phyloP scores from a whole-genome alignment of 202 grass and related monocot species.

The Eragrostis tef region DNA sequence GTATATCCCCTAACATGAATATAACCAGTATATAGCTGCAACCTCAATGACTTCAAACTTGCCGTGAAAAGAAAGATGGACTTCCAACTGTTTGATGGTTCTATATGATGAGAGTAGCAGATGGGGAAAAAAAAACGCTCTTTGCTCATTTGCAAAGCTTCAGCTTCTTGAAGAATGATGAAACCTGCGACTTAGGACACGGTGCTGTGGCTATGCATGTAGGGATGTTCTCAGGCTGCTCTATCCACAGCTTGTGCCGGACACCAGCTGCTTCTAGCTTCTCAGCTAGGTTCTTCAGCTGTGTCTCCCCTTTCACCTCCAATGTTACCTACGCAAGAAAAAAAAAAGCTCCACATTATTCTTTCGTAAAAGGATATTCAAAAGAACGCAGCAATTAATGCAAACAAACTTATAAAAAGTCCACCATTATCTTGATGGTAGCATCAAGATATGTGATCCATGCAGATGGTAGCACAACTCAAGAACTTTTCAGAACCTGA shows the following conservation, averaged over 20 bases:
- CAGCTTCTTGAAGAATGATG: constrained; percentile 89
- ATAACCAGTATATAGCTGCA: not conserved
- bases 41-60: not conserved
- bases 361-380: not conserved
- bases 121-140: constrained; percentile 9
- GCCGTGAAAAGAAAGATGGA: not conserved
- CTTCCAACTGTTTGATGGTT: not conserved
- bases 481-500: too few relatives aligned
- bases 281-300: constrained; percentile 73
- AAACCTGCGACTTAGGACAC: constrained; percentile 71
- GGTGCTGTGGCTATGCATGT: constrained; percentile 81
- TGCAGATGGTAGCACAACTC: too few relatives aligned
- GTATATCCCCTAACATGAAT: not conserved
- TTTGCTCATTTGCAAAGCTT: constrained; percentile 80
- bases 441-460: too few relatives aligned
- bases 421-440: too few relatives aligned
- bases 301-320: constrained; percentile 83
- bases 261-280: constrained; percentile 67
- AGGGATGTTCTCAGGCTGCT: constrained; percentile 81
- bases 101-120: not conserved
- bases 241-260: constrained; percentile 79
- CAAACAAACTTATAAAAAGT: too few relatives aligned
- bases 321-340: constrained; percentile 67
- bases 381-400: not conserved
- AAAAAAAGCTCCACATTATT: not conserved